Percentiles rank a stretch among this genome's conserved stretches.
phyloP scores from a whole-genome alignment of 257 asterid species.

The Misopates orontium region DNA sequence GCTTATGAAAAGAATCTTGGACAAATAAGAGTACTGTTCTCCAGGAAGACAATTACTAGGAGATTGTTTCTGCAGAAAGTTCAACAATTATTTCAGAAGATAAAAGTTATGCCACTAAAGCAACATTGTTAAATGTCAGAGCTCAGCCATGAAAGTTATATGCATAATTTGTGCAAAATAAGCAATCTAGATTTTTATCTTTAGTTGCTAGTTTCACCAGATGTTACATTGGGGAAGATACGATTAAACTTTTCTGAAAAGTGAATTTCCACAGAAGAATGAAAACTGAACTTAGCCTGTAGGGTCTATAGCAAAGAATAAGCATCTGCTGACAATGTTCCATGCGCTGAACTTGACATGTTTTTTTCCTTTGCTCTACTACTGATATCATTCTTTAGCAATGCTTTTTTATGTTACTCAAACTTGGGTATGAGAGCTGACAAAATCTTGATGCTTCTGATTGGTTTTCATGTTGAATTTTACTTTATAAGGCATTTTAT shows the following conservation, averaged over 20 bases:
- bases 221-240: background rate
- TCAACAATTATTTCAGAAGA: background rate
- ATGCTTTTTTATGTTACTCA: background rate
- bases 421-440: background rate
- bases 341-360: too few species aligned
- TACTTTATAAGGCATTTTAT: background rate
- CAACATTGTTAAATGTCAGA: too few species aligned
- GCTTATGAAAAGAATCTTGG: constrained; percentile 15
- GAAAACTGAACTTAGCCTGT: background rate
- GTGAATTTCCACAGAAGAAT: constrained; percentile 11
- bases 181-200: too few species aligned
- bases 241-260: constrained; percentile 12
- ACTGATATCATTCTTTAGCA: background rate
- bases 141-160: too few species aligned
- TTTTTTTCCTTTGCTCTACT: too few species aligned
- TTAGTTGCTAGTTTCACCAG: background rate
- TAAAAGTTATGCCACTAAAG: constrained; percentile 3
- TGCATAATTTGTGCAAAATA: too few species aligned
- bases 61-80: too few species aligned
- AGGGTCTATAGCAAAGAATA: background rate
- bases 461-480: background rate
- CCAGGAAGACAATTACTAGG: background rate
- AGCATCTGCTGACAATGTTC: background rate
- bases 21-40: background rate
- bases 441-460: constrained; percentile 1